Evolutionary conservation across 768 basidiomycete species (phyloP), one percentile per base, ranked within the genome.

Genomic region (Pulveroboletus ravenelii): DNA sequence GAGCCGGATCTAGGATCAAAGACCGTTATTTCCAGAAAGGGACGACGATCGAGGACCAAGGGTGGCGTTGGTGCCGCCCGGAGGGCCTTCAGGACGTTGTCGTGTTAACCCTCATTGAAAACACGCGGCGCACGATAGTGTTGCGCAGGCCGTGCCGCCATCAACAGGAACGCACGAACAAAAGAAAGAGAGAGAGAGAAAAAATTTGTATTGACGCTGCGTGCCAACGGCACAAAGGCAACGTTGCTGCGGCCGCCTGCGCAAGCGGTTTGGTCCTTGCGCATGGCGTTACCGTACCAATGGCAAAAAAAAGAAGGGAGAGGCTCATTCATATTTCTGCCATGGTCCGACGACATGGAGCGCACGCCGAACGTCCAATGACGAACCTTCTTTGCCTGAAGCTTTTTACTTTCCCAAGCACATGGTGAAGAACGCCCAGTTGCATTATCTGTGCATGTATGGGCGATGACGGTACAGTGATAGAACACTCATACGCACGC

Each of bases 31-130:
- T 34, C 18, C 12, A 31, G n/a, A 10, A 35, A 35, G 13, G 34
- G 15, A n/a, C 10, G 15, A 41, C 14, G 58, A 53, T 51, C 58
- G 45, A 41, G 45, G 37, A 37, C 38, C 47, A 6, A 35, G 32
- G 41, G 38, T 35, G 37, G 12, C 31, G 31, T 32, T 13, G 32
- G 38, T 25, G 40, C 41, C 31, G 41, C 48, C 34, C 23, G 44
- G 23, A 15, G n/a, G n/a, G 25, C 32, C 20, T 23, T 23, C 17
- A 8, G 3, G n/a, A 37, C 48, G 41, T 38, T 30, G 37, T 29
- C 49, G 47, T 30, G 39, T 48, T 30, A 34, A 2, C 51, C 59
- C 61, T 64, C 62, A 45, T 59, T 64, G 62, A 56, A 62, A 51
- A 62, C 62, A 62, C 60, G 62, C 56, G 50, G 56, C 29, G 1